These are phyloP conservation scores for Ophiostoma quercus DNA, from an alignment of 2,329 filamentous ascomycete genomes.

Conservation along the genomic window DNA sequence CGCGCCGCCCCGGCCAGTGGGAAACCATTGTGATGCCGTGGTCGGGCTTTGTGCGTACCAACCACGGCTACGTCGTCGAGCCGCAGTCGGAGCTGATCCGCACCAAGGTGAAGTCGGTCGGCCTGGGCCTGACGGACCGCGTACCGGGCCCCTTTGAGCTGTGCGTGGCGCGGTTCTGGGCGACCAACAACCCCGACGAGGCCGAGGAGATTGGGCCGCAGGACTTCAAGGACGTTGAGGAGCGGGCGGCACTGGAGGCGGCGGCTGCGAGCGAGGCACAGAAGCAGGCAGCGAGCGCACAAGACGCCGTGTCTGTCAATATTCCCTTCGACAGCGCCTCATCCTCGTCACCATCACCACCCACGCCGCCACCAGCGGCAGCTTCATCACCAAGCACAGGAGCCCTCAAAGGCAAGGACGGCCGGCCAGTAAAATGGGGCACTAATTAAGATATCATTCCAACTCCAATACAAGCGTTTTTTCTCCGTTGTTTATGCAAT, in stretches of 20 bases:
- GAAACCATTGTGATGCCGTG: conserved; percentile 91
- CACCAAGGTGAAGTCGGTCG: conserved; percentile 78
- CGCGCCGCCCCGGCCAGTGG: conserved; percentile 76
- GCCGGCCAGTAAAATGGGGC: conserved; percentile 9
- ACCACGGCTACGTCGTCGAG: conserved; percentile 85
- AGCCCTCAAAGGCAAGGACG: conserved; percentile 2
- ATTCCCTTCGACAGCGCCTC: not conserved
- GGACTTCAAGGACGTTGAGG: conserved; percentile 25
- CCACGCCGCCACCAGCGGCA: not conserved
- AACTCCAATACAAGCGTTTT: not conserved
- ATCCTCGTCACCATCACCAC: not conserved
- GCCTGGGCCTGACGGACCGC: conserved; percentile 83
- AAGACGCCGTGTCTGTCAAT: not conserved
- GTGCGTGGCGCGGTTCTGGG: conserved; percentile 81
- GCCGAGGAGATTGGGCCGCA: conserved; percentile 32
- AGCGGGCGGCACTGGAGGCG: conserved; percentile 11
- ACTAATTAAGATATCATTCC: not conserved
- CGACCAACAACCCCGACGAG: conserved; percentile 62
- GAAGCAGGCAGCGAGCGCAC: not conserved
- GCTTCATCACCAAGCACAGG: not conserved
- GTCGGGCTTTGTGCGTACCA: conserved; percentile 91
- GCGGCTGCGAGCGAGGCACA: not conserved
- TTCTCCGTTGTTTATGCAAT: not conserved
- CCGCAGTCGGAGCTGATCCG: conserved; percentile 85
- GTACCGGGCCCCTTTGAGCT: conserved; percentile 85